Percentiles rank a stretch among this genome's conserved stretches.
phyloP scores from a whole-genome alignment of 192 early-diverging fungal genomes.

The Coemansia sp. region DNA sequence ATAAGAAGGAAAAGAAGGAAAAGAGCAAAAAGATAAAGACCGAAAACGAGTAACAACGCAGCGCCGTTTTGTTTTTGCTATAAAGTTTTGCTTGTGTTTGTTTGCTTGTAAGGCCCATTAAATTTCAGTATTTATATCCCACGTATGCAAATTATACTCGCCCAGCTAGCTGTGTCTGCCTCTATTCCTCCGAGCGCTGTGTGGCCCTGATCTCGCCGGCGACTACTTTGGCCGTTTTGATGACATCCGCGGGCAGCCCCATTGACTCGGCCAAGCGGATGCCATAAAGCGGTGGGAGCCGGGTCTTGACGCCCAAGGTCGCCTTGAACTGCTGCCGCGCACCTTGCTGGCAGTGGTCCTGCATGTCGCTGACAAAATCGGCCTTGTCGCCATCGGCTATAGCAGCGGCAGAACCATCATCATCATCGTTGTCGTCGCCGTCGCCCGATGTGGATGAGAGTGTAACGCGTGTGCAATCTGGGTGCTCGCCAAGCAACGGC shows the following conservation, averaged over 20 bases:
- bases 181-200: too few species aligned
- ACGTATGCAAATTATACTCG: too few species aligned
- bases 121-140: too few species aligned
- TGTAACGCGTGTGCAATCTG: slow-evolving; percentile 40
- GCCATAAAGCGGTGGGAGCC: slow-evolving; percentile 39
- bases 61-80: too few species aligned
- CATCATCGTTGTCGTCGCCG: not conserved
- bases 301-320: slow-evolving; percentile 10
- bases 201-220: slow-evolving; percentile 38
- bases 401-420: not conserved
- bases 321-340: slow-evolving; percentile 20
- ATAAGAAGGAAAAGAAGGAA: slow-evolving; percentile 6
- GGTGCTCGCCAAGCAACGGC: slow-evolving; percentile 49
- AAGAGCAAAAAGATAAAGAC: slow-evolving; percentile 10
- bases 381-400: too few species aligned
- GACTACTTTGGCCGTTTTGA: slow-evolving; percentile 34
- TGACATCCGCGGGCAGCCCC: slow-evolving; percentile 23
- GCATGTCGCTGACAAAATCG: too few species aligned
- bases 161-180: too few species aligned
- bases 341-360: not conserved
- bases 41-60: not conserved
- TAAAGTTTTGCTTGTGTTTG: too few species aligned
- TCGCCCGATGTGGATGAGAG: slow-evolving; percentile 10
- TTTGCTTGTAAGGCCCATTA: too few species aligned
- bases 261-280: slow-evolving; percentile 33